A percentile compares a stretch with the other conserved stretches of the same genome.
These are phyloP conservation scores for Grosmannia clavigera DNA, from an alignment of 2,329 filamentous ascomycete species.

Conservation along the genomic window DNA sequence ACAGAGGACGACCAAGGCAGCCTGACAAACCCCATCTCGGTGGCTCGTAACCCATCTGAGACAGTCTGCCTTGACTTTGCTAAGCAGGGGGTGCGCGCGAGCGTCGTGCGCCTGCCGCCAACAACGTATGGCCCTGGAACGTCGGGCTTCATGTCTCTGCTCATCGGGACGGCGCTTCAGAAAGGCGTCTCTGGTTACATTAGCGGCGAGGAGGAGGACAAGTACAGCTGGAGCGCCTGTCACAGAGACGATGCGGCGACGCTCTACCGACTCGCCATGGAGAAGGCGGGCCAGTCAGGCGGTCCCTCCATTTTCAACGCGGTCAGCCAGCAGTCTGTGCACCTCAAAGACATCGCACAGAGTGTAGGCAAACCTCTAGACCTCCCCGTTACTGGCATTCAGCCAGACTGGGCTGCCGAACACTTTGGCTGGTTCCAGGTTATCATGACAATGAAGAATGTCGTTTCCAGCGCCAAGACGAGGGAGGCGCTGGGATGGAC, in stretches of 20 bases:
- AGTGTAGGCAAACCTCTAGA: constrained; percentile 22
- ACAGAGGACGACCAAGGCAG: constrained; percentile 18
- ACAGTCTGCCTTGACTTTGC: constrained; percentile 14
- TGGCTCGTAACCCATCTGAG: constrained; percentile 14
- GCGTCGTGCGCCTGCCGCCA: constrained; percentile 25
- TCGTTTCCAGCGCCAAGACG: constrained; percentile 23
- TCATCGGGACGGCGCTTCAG: constrained; percentile 17
- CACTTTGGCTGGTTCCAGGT: constrained; percentile 15
- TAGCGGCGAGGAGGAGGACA: constrained; percentile 22
- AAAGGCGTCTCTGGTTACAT: constrained; percentile 22
- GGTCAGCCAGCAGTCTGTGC: constrained; percentile 21
- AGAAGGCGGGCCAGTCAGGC: constrained; percentile 14
- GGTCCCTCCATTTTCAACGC: constrained; percentile 23
- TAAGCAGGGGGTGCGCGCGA: constrained; percentile 19
- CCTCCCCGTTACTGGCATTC: constrained; percentile 18
- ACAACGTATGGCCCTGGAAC: constrained; percentile 24
- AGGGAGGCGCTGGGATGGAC: constrained; percentile 22
- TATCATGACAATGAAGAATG: constrained; percentile 16
- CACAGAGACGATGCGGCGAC: constrained; percentile 25
- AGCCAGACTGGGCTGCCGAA: constrained; percentile 16
- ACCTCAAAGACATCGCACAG: constrained; percentile 22
- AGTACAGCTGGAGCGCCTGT: constrained; percentile 23
- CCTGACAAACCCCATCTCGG: constrained; percentile 6
- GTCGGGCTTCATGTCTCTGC: constrained; percentile 17
- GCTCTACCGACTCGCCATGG: constrained; percentile 23